Conservation (phyloP, 31 red algal species). For the Porphyra umbilicalis region DNA sequence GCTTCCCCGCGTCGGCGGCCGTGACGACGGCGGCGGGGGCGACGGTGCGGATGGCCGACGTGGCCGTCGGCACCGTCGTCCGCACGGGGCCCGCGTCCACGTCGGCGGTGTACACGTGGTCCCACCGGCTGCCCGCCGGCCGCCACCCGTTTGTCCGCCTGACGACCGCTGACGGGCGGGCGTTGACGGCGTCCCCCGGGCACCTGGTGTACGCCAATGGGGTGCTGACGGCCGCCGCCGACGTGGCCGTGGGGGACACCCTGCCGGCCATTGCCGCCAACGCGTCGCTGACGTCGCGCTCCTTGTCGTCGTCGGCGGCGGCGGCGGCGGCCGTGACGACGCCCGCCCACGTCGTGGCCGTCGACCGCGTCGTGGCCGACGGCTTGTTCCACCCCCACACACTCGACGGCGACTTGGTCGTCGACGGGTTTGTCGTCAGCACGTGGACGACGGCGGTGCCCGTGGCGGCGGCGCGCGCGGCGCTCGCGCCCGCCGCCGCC, state of each 20-base stretch:
- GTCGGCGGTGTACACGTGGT: conserved; percentile 28
- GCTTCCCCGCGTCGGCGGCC: conserved; percentile 52
- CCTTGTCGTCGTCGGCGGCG: too few species aligned
- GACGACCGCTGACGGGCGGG: conserved; percentile 8
- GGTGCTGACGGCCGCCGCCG: conserved; percentile 8
- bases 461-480: neutral
- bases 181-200: conserved; percentile 12
- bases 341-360: neutral
- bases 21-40: conserved; percentile 22
- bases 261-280: conserved; percentile 15
- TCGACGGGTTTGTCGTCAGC: conserved; percentile 12
- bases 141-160: conserved; percentile 21
- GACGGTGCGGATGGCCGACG: conserved; percentile 9
- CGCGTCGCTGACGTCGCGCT: neutral
- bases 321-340: too few species aligned
- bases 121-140: conserved; percentile 12
- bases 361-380: neutral
- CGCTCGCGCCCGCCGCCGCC: conserved; percentile 6
- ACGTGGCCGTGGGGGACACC: conserved; percentile 27
- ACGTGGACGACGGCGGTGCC: conserved; percentile 22
- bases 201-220: conserved; percentile 55
- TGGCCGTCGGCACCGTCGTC: conserved; percentile 36
- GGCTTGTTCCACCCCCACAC: conserved; percentile 22
- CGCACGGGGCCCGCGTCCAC: neutral
- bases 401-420: conserved; percentile 21